phyloP scores from a whole-genome alignment of 2,329 filamentous ascomycete genomes.

The Hymenoscyphus infarciens region DNA sequence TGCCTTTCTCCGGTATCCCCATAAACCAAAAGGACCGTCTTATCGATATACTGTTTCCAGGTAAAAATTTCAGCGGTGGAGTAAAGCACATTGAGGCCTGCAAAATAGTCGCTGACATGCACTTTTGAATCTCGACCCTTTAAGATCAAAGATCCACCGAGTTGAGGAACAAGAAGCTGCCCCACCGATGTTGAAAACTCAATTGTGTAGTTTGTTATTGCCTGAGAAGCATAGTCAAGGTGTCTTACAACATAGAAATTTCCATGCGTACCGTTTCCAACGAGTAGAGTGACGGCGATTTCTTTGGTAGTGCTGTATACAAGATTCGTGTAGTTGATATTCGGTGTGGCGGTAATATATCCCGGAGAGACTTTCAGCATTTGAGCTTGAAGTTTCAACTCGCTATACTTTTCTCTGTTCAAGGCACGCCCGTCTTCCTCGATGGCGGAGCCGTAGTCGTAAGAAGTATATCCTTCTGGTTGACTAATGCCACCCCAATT shows the following conservation, averaged over 20 bases:
- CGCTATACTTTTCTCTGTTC: slow-evolving; percentile 71
- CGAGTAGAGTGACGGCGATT: slow-evolving; percentile 61
- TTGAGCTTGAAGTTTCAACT: slow-evolving; percentile 71
- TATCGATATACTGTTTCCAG: slow-evolving; percentile 57
- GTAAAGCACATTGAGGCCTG: slow-evolving; percentile 54
- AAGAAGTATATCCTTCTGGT: slow-evolving; percentile 57
- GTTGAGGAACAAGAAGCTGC: slow-evolving; percentile 52
- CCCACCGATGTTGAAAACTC: slow-evolving; percentile 54
- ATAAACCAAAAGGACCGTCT: slow-evolving; percentile 59
- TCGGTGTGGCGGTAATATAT: slow-evolving; percentile 59
- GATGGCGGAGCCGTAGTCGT: slow-evolving; percentile 59
- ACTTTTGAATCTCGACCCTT: slow-evolving; percentile 61
- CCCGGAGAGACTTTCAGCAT: slow-evolving; percentile 70
- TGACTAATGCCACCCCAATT: slow-evolving; percentile 81
- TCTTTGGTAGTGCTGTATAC: slow-evolving; percentile 50
- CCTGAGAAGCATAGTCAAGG: slow-evolving; percentile 54
- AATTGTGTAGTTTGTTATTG: slow-evolving; percentile 50
- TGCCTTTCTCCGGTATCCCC: slow-evolving; percentile 56
- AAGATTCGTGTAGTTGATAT: slow-evolving; percentile 42
- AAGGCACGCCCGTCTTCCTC: slow-evolving; percentile 62
- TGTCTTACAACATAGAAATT: slow-evolving; percentile 65
- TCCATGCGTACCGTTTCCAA: slow-evolving; percentile 45
- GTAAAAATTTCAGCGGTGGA: slow-evolving; percentile 66
- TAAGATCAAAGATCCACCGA: slow-evolving; percentile 51
- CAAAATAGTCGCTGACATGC: slow-evolving; percentile 61